Evolutionary conservation across 352 stramenopile genomes (phyloP).

Genomic region (Phytophthora quininea): DNA sequence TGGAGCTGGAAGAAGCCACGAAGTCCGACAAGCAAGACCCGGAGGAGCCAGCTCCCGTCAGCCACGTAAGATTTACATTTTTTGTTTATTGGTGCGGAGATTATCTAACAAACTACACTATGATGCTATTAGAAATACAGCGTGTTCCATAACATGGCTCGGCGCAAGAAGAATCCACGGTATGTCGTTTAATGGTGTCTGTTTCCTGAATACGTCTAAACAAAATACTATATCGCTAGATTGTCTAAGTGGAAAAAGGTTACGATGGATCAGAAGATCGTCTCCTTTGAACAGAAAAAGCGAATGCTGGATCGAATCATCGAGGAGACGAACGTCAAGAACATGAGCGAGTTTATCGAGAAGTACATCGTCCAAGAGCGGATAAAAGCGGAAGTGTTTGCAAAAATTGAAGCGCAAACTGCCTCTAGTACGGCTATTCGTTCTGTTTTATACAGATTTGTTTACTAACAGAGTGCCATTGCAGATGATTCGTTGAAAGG

Average conservation of each 20-base stretch:
- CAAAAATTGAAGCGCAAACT: constrained; percentile 58
- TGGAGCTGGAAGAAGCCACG: constrained; percentile 54
- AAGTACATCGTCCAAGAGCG: constrained; percentile 69
- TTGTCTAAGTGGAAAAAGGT: constrained; percentile 53
- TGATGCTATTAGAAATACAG: constrained; percentile 32
- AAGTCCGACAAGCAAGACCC: constrained; percentile 42
- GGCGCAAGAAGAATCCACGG: constrained; percentile 47
- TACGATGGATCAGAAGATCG: constrained; percentile 64
- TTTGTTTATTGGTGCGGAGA: not conserved
- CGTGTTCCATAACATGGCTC: constrained; percentile 43
- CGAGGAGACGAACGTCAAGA: constrained; percentile 50
- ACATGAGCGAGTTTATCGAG: constrained; percentile 68
- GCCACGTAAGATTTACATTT: constrained; percentile 19
- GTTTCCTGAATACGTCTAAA: not conserved
- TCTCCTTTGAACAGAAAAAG: constrained; percentile 80
- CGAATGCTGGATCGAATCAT: constrained; percentile 62
- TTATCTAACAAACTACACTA: not conserved
- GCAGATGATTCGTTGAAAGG: constrained; percentile 55
- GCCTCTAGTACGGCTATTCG: constrained; percentile 36
- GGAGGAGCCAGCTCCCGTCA: constrained; percentile 10
- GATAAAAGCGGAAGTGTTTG: constrained; percentile 55
- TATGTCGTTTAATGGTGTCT: constrained; percentile 4
- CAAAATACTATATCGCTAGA: constrained; percentile 10
- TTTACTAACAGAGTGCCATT: not conserved
- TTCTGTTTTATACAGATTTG: not conserved